Evolutionary conservation across 2,329 filamentous ascomycete genomes (phyloP), one percentile per base, ranked within the genome.

Genomic region (Arthrobotrys sphaeroides): DNA sequence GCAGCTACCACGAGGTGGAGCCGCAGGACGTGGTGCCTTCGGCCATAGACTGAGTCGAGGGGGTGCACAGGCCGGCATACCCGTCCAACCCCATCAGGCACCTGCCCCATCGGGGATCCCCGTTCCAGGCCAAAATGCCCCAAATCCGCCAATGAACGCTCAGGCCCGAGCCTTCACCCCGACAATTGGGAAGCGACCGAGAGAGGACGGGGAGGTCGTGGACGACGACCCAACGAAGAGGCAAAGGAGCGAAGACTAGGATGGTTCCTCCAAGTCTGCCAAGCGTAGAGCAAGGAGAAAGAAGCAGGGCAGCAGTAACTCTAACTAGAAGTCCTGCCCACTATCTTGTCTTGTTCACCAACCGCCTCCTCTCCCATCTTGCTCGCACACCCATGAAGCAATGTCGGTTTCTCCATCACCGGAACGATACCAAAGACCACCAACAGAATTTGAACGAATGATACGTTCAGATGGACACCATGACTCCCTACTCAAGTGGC

Each of bases 221-320:
- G 70, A 67, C 24, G 70, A 74, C 26, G 70, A 74, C 26, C 70
- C 62, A 28, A 55, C 55, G 13, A 74, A 74, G 70, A 61, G 47
- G 26, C 70, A 74, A 40, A 74, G 64, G 62, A 74, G 70, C 47
- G 61, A 74, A 40, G 70, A 74, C 57, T 74, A 74, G 70, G 18
- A 26, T 53, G 13, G 5, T 51, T 55, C 47, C 24, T 55, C 43
- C 20, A 31, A 18, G 9, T 40, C 5, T n/a, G 13, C n/a, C 18
- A 10, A 33, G 53, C 36, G 18, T 7, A 60, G 9, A 33, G 42
- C 13, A 38, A 51, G 33, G n/a, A 45, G 38, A 18, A 26, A 42
- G 22, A 73, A 61, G 40, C 10, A 9, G 36, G 49, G 43, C 13
- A 38, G 38, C 31, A 43, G 59, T 12, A 31, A 73, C 22, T 7